Percentiles rank a stretch among this genome's conserved stretches.
These are phyloP conservation scores for Erythrophleum fordii DNA, from an alignment of 306 rosid genomes.

Conservation along the genomic window DNA sequence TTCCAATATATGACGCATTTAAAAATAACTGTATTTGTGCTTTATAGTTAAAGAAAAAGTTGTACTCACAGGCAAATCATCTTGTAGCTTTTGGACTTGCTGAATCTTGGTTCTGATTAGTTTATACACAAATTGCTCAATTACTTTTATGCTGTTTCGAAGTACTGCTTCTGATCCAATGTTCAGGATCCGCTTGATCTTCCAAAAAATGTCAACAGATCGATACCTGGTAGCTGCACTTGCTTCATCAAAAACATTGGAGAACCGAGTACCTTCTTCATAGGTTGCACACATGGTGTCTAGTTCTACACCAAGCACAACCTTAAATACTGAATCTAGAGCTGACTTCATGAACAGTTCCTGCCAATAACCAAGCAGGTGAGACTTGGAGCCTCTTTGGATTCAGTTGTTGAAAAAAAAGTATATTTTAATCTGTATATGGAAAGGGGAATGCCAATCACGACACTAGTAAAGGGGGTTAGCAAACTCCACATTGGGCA, in stretches of 20 bases:
- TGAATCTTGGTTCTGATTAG: conserved; percentile 41
- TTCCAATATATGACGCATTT: no score
- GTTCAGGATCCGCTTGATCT: conserved; percentile 44
- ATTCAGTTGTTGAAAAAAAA: no score
- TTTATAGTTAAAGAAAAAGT: background rate
- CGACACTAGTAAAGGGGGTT: no score
- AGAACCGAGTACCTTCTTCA: conserved; percentile 41
- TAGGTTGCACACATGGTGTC: conserved; percentile 46
- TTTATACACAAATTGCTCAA: conserved; percentile 33
- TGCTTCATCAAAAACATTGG: conserved; percentile 48
- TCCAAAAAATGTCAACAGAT: conserved; percentile 54
- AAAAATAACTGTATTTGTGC: no score
- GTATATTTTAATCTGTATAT: no score
- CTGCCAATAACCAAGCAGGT: conserved; percentile 10
- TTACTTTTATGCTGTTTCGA: conserved; percentile 36
- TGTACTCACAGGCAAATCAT: conserved; percentile 37
- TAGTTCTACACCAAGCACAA: conserved; percentile 44
- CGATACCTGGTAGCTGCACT: conserved; percentile 40
- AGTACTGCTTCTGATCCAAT: conserved; percentile 62
- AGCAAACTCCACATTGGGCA: no score
- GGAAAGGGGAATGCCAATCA: no score
- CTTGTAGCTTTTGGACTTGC: conserved; percentile 42
- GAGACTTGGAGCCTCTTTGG: background rate
- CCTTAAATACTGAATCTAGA: conserved; percentile 39
- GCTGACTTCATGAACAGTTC: conserved; percentile 43